Evolutionary conservation across 129 eudicot genomes (phyloP).

Genomic region (Daucus carota): DNA sequence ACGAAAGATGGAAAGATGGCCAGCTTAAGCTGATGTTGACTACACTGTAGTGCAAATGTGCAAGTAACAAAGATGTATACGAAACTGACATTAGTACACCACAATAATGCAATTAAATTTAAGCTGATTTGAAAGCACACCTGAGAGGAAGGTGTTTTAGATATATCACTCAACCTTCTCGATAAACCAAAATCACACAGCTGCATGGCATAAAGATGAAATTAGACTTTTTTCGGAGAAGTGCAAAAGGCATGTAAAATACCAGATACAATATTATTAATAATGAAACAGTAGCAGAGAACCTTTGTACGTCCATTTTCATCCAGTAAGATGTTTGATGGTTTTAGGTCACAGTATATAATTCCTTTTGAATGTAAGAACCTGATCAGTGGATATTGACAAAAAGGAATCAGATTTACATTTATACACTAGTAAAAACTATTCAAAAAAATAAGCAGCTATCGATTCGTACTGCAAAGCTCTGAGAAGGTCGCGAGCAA

Average conservation of each 20-base stretch:
- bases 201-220: slow-evolving; percentile 30
- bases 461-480: slow-evolving; percentile 70
- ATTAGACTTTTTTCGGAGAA: slow-evolving; percentile 8
- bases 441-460: neutral
- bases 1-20: no score
- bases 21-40: no score
- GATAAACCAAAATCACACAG: slow-evolving; percentile 94
- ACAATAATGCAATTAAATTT: neutral
- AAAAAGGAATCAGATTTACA: slow-evolving; percentile 16
- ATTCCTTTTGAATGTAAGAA: slow-evolving; percentile 88
- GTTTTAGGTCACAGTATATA: slow-evolving; percentile 86
- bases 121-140: slow-evolving; percentile 28
- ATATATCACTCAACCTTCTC: slow-evolving; percentile 81
- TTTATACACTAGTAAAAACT: slow-evolving; percentile 2
- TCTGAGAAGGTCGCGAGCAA: slow-evolving; percentile 70
- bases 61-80: no score
- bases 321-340: slow-evolving; percentile 87
- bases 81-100: no score
- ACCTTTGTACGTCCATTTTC: slow-evolving; percentile 97
- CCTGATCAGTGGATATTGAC: slow-evolving; percentile 33
- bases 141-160: slow-evolving; percentile 66
- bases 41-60: no score
- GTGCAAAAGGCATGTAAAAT: neutral
- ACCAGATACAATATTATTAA: slow-evolving; percentile 7
- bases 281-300: slow-evolving; percentile 12